phyloP scores from a whole-genome alignment of 345 rosid genomes.

The Cardamine occulta region DNA sequence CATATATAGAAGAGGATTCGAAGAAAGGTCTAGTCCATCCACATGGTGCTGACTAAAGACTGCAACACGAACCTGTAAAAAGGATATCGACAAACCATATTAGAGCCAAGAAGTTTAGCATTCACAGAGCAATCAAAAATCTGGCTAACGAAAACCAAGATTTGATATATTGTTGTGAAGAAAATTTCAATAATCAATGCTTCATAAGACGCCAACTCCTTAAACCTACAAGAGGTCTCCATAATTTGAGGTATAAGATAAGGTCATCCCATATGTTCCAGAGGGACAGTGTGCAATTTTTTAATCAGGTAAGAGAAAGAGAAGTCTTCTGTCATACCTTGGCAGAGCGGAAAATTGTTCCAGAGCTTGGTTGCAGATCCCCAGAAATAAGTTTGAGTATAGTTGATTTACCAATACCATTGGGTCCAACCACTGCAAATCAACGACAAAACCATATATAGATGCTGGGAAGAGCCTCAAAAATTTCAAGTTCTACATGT shows the following conservation, averaged over 20 bases:
- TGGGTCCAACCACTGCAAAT: slow-evolving; percentile 95
- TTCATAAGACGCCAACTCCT: slow-evolving; percentile 3
- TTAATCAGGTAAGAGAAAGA: not conserved
- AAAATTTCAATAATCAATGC: not conserved
- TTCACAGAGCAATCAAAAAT: not conserved
- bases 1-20: slow-evolving; percentile 97
- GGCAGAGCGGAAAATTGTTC: slow-evolving; percentile 97
- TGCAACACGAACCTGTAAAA: slow-evolving; percentile 89
- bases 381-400: slow-evolving; percentile 96
- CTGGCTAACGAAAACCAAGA: not conserved
- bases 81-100: slow-evolving; percentile 33
- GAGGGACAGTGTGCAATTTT: slow-evolving; percentile 6
- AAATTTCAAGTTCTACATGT: slow-evolving; percentile 21
- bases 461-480: slow-evolving; percentile 12
- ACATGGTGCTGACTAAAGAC: slow-evolving; percentile 99
- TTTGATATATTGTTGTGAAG: not conserved
- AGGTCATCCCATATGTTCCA: slow-evolving; percentile 17
- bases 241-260: not conserved
- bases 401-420: slow-evolving; percentile 99
- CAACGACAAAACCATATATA: slow-evolving; percentile 30
- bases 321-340: slow-evolving; percentile 59
- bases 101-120: slow-evolving; percentile 7
- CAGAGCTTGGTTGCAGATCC: slow-evolving; percentile 94
- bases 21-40: slow-evolving; percentile 92
- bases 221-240: slow-evolving; percentile 4